Percentiles rank a stretch among this genome's conserved stretches.
Conservation (phyloP, 768 basidiomycete species). For the Floccularia luteovirens region DNA sequence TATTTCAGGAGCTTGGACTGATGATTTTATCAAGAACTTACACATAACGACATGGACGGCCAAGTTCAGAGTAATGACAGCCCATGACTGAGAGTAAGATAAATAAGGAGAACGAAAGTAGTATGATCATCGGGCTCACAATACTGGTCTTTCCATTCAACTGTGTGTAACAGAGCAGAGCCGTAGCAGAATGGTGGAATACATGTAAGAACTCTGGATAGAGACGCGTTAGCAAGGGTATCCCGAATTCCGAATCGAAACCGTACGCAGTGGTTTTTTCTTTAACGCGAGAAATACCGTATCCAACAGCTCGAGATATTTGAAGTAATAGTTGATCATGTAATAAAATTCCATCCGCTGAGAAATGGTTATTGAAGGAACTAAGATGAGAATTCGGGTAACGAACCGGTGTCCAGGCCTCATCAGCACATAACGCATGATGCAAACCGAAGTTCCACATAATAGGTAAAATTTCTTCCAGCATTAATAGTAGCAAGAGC, state of each 20-base stretch:
- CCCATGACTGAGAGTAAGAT: slow-evolving; percentile 70
- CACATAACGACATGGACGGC: slow-evolving; percentile 97
- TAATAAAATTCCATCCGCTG: slow-evolving; percentile 94
- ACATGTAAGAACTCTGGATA: slow-evolving; percentile 89
- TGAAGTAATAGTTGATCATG: slow-evolving; percentile 99
- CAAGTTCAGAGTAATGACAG: slow-evolving; percentile 87
- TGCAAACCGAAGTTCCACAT: slow-evolving; percentile 65
- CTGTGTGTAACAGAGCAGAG: slow-evolving; percentile 90
- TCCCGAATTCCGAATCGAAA: background rate
- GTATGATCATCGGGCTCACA: slow-evolving; percentile 38
- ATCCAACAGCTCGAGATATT: slow-evolving; percentile 94
- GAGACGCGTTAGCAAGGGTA: slow-evolving; percentile 2
- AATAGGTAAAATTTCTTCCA: slow-evolving; percentile 86
- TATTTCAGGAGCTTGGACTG: background rate
- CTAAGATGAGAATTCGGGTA: slow-evolving; percentile 5
- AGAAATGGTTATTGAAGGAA: slow-evolving; percentile 2
- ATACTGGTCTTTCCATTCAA: slow-evolving; percentile 92
- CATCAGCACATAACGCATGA: slow-evolving; percentile 66
- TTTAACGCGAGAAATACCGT: slow-evolving; percentile 96
- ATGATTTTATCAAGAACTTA: too few species aligned
- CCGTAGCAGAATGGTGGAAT: slow-evolving; percentile 98
- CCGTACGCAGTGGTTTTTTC: slow-evolving; percentile 93
- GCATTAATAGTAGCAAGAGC: slow-evolving; percentile 81
- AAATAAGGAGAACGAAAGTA: slow-evolving; percentile 2
- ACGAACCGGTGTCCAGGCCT: slow-evolving; percentile 85